Evolutionary conservation across 768 basidiomycete genomes (phyloP).

Genomic region (Suillus cothurnatus): DNA sequence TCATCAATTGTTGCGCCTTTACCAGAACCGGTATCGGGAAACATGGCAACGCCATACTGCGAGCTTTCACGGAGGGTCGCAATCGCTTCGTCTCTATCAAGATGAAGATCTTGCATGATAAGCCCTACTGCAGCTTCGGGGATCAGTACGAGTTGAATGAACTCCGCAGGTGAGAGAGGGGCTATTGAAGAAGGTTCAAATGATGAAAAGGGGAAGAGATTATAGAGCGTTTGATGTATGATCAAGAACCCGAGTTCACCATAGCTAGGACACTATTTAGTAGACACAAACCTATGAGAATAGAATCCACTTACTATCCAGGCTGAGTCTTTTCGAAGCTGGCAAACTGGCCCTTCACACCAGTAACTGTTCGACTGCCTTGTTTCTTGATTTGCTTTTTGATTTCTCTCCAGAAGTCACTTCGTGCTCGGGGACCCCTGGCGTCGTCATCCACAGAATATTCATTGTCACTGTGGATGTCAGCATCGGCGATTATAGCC

Average conservation of each 20-base stretch:
- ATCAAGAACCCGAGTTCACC: conserved; percentile 84
- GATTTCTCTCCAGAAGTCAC: conserved; percentile 72
- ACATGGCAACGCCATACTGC: conserved; percentile 84
- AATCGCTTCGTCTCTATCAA: conserved; percentile 52
- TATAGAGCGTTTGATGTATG: conserved; percentile 75
- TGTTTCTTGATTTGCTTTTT: conserved; percentile 62
- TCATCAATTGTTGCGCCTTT: conserved; percentile 31
- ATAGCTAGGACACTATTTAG: conserved; percentile 53
- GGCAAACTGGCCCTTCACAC: conserved; percentile 73
- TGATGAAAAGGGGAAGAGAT: conserved; percentile 67
- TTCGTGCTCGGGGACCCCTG: conserved; percentile 38
- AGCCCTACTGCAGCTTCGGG: conserved; percentile 84
- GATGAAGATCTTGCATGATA: conserved; percentile 74
- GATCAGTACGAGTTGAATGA: conserved; percentile 82
- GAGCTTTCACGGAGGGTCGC: conserved; percentile 72
- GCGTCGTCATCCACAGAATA: conserved; percentile 11
- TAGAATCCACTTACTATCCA: conserved; percentile 71
- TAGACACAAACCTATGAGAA: background rate
- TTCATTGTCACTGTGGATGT: conserved; percentile 26
- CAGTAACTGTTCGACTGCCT: conserved; percentile 65
- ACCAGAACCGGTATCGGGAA: conserved; percentile 52
- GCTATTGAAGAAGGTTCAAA: conserved; percentile 55
- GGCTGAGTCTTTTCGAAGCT: conserved; percentile 84
- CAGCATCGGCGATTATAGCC: conserved; percentile 52
- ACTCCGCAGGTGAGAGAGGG: conserved; percentile 75